phyloP scores from a whole-genome alignment of 176 grass and related monocot genomes.

The Cymbopogon citratus region DNA sequence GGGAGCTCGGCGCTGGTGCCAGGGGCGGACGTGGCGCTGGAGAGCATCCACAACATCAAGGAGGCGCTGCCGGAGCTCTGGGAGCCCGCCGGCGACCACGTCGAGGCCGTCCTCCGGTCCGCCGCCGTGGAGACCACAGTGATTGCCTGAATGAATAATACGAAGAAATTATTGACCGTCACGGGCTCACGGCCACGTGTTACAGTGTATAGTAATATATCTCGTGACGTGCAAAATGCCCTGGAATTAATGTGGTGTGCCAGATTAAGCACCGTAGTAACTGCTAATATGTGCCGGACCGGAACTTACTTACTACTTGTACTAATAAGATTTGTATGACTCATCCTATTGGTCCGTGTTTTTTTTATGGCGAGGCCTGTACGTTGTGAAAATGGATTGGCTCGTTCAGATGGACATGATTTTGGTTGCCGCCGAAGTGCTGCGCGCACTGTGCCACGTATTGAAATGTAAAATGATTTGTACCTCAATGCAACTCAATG shows the following conservation, averaged over 20 bases:
- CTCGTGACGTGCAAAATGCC: background rate
- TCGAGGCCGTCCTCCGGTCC: slow-evolving; percentile 47
- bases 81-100: slow-evolving; percentile 41
- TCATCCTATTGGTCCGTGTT: background rate
- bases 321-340: background rate
- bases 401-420: too few species aligned
- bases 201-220: background rate
- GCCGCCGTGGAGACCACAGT: slow-evolving; percentile 62
- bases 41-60: slow-evolving; percentile 95
- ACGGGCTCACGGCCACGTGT: background rate
- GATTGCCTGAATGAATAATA: slow-evolving; percentile 37
- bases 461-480: too few species aligned
- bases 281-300: background rate
- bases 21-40: slow-evolving; percentile 76
- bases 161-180: background rate
- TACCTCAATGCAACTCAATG: too few species aligned
- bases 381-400: background rate
- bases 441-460: too few species aligned
- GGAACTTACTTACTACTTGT: background rate
- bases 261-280: background rate
- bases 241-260: background rate
- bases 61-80: slow-evolving; percentile 92
- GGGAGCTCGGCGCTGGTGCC: slow-evolving; percentile 64
- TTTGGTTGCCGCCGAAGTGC: too few species aligned
- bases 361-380: background rate